Evolutionary conservation across 208 protist genomes (phyloP), one percentile per base, ranked within the genome.

Genomic region (Crithidia fasciculata): DNA sequence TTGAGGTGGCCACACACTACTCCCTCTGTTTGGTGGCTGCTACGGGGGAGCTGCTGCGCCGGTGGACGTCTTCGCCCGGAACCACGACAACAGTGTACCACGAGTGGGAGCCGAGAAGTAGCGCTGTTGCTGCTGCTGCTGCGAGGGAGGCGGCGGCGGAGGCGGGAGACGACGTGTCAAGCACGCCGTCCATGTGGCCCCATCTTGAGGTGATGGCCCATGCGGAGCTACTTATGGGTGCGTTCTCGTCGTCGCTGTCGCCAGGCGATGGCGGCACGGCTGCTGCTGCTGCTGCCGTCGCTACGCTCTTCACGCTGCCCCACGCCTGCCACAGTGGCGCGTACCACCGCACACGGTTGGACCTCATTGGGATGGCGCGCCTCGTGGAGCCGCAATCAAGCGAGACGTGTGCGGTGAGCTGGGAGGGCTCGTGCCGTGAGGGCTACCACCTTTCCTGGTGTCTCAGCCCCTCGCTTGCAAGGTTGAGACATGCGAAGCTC

Each of bases 131-230:
- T 53, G 60, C 53, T 28, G 16, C 58, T 40, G 36, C 28, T 16
- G 15, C 36, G 5, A 49, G 12, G 45, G 12, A 28, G 28, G 28
- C 28, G 28, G 28, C 28, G 28, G 28, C 28, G 28, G 28, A 28
- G 28, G 44, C 8, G 5, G 49, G 39, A 44, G 5, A 13, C 43
- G 44, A 28, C 49, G 39, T 49, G 44, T 41, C 62, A 53, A 28
- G 54, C 28, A 15, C n/a, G 62, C 40, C 18, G 15, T 8, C 52
- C 4, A 3, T 10, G 39, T 67, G 57, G 55, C 69, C 69, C 28
- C 69, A 74, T 37, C 69, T 74, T 28, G 69, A 74, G 43, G 15
- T 74, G 39, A 67, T 67, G 56, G 60, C 69, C 8, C 59, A 55
- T 6, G n/a, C 69, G 37, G 57, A 67, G 10, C 47, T 67, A 10